phyloP scores from a whole-genome alignment of 2,329 filamentous ascomycete genomes.

The Bimuria novae-zelandiae region DNA sequence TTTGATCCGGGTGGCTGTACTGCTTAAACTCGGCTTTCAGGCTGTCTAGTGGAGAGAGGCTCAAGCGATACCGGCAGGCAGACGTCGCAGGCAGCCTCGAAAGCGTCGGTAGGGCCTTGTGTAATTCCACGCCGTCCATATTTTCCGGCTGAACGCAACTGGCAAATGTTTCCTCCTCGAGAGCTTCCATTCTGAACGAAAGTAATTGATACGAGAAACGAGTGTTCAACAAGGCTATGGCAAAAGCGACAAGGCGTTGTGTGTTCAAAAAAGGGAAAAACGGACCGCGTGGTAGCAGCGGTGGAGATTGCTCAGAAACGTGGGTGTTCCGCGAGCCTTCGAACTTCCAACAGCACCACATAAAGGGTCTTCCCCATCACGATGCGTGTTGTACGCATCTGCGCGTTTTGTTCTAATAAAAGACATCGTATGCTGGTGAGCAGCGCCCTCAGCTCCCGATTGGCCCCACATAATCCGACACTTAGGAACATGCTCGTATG shows the following conservation, averaged over 20 bases:
- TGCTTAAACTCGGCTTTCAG: slow-evolving; percentile 14
- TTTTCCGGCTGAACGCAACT: not conserved
- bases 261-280: not conserved
- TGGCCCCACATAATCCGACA: not conserved
- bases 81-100: not conserved
- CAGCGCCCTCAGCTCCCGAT: slow-evolving; percentile 4
- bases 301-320: not conserved
- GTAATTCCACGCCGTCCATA: not conserved
- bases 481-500: slow-evolving; percentile 1
- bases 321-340: not conserved
- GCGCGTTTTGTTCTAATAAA: slow-evolving; percentile 10
- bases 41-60: slow-evolving; percentile 13
- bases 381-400: slow-evolving; percentile 9
- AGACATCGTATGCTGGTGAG: slow-evolving; percentile 7
- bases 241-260: slow-evolving; percentile 3
- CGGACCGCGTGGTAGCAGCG: not conserved
- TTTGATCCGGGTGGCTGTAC: slow-evolving; percentile 1
- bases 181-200: not conserved
- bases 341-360: slow-evolving; percentile 6
- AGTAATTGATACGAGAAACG: not conserved
- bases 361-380: slow-evolving; percentile 6
- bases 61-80: slow-evolving; percentile 9
- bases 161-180: not conserved
- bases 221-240: not conserved
- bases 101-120: not conserved